Conservation (phyloP, 2,329 filamentous ascomycete genomes). For the Aspergillus sp. region DNA sequence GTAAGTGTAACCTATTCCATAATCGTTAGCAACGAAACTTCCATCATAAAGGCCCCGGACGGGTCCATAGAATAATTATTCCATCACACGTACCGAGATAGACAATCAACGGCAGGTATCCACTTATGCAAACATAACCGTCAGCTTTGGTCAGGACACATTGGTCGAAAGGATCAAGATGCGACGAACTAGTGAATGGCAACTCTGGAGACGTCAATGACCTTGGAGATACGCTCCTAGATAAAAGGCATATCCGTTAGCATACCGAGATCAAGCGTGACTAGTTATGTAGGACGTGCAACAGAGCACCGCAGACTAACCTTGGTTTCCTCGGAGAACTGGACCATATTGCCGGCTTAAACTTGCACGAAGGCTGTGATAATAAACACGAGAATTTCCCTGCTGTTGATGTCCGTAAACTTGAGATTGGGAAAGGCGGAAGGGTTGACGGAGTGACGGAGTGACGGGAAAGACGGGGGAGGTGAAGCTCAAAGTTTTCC, state of each 20-base stretch:
- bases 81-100: conserved; percentile 73
- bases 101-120: conserved; percentile 93
- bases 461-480: conserved; percentile 19
- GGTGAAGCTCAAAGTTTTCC: conserved; percentile 35
- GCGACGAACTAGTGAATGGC: conserved; percentile 86
- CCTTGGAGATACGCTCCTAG: conserved; percentile 94
- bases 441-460: conserved; percentile 15
- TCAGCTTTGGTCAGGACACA: conserved; percentile 20
- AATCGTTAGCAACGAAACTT: conserved; percentile 17
- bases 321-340: conserved; percentile 96
- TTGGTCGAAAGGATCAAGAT: not conserved
- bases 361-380: not conserved
- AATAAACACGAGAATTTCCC: not conserved
- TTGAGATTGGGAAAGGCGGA: not conserved
- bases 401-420: not conserved
- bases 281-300: not conserved
- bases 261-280: not conserved
- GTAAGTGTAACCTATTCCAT: conserved; percentile 75
- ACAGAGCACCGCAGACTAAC: conserved; percentile 48
- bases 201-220: conserved; percentile 91
- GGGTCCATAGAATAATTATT: too few species aligned
- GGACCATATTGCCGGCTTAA: conserved; percentile 47
- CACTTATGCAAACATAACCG: conserved; percentile 55
- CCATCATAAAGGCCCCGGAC: not conserved
- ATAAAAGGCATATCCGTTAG: conserved; percentile 14